A percentile compares a stretch with the other conserved stretches of the same genome.
Conservation (phyloP, 345 rosid genomes). For the Eucalyptus paniculata region DNA sequence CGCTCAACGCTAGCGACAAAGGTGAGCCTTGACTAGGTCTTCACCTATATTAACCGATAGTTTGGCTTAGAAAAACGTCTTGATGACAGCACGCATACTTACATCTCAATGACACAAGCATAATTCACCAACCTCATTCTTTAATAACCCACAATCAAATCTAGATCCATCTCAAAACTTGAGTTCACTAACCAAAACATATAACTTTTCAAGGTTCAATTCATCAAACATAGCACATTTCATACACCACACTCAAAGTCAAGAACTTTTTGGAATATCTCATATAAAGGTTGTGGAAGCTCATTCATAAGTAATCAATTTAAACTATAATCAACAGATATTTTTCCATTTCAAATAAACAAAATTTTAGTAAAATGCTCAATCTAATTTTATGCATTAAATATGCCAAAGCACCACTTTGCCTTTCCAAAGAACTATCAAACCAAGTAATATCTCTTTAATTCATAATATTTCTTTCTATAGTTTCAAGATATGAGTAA, state of each 20-base stretch:
- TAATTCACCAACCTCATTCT: neutral
- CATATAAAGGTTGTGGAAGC: neutral
- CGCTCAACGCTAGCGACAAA: neutral
- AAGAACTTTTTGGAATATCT: neutral
- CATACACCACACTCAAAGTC: neutral
- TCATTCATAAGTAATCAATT: neutral
- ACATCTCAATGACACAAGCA: neutral
- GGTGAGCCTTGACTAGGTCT: neutral
- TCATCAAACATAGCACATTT: neutral
- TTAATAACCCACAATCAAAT: neutral
- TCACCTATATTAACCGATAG: neutral
- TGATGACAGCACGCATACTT: neutral
- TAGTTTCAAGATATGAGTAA: neutral
- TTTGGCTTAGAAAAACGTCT: neutral
- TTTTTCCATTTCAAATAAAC: neutral
- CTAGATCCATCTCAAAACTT: neutral
- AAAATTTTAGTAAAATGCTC: neutral
- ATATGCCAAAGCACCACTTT: neutral
- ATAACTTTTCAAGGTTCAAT: neutral
- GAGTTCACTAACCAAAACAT: neutral
- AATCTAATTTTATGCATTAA: neutral
- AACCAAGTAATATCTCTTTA: too few relatives aligned
- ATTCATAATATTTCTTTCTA: too few relatives aligned
- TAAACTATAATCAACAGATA: neutral
- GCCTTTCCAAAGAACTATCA: neutral